Percentiles rank a stretch among this genome's conserved stretches.
phyloP scores from a whole-genome alignment of 176 grass and related monocot species.

The Chloris gayana region DNA sequence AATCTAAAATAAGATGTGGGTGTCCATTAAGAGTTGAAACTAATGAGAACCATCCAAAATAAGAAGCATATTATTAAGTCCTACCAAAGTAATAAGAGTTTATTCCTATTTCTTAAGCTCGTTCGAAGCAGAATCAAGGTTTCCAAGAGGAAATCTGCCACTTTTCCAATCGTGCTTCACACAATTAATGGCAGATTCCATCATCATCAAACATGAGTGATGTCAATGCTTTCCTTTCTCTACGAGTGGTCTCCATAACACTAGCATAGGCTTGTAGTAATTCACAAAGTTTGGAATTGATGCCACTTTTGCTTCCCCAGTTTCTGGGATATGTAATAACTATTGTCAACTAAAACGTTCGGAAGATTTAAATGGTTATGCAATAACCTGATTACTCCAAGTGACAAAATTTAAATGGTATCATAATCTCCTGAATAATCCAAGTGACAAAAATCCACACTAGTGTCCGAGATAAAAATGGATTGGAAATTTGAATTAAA shows the following conservation, averaged over 20 bases:
- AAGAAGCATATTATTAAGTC: background rate
- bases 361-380: background rate
- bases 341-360: background rate
- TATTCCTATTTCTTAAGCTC: too few relatives aligned
- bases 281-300: constrained; percentile 14
- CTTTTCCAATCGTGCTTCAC: background rate
- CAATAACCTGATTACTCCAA: constrained; percentile 9
- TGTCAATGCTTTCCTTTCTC: constrained; percentile 8
- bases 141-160: background rate
- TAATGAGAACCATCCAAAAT: background rate
- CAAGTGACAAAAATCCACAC: background rate
- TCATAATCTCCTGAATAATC: background rate
- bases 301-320: constrained; percentile 11
- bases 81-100: too few relatives aligned
- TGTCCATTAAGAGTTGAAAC: background rate
- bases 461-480: background rate
- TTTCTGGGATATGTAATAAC: constrained; percentile 18
- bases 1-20: background rate
- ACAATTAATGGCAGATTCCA: background rate
- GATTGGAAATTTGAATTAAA: background rate
- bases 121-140: background rate
- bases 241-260: background rate
- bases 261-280: background rate
- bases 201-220: constrained; percentile 9
- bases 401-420: background rate